phyloP scores from a whole-genome alignment of 2,329 filamentous ascomycete genomes.

The Paraphaeosphaeria sporulosa region DNA sequence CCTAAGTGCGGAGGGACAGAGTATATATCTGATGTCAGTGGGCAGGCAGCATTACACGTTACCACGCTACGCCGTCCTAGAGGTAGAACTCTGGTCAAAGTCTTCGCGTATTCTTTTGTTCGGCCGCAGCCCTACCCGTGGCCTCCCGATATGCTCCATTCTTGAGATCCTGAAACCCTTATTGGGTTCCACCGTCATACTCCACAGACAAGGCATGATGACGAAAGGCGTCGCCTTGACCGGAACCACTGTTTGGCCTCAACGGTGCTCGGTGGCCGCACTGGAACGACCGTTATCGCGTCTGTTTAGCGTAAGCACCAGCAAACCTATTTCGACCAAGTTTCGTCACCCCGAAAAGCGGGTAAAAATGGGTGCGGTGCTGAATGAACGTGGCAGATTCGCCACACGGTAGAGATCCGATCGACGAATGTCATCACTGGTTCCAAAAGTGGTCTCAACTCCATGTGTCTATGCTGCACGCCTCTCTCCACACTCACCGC shows the following conservation, averaged over 20 bases:
- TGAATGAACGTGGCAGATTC: slow-evolving; percentile 12
- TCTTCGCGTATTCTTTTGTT: slow-evolving; percentile 11
- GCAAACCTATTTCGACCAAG: neutral
- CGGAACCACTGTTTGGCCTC: slow-evolving; percentile 8
- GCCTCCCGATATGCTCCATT: slow-evolving; percentile 11
- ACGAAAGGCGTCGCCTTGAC: slow-evolving; percentile 8
- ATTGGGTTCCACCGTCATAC: slow-evolving; percentile 5
- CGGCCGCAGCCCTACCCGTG: slow-evolving; percentile 12
- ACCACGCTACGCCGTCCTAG: slow-evolving; percentile 5
- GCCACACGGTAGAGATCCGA: slow-evolving; percentile 1
- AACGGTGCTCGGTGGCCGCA: slow-evolving; percentile 8
- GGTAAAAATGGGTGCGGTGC: slow-evolving; percentile 10
- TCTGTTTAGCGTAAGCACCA: neutral
- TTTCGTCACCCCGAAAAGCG: slow-evolving; percentile 7
- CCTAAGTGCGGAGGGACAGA: slow-evolving; percentile 1
- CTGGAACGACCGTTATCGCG: slow-evolving; percentile 3
- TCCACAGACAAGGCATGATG: slow-evolving; percentile 11
- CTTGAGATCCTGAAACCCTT: neutral
- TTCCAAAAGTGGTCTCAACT: neutral
- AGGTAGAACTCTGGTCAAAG: slow-evolving; percentile 2
- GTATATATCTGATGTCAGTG: slow-evolving; percentile 17
- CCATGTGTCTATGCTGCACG: slow-evolving; percentile 1
- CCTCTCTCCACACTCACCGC: slow-evolving; percentile 10
- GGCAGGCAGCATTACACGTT: neutral
- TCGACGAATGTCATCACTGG: slow-evolving; percentile 3